phyloP scores from a whole-genome alignment of 1,284 basidiomycete species.

The Hypsizygus ulmarius region DNA sequence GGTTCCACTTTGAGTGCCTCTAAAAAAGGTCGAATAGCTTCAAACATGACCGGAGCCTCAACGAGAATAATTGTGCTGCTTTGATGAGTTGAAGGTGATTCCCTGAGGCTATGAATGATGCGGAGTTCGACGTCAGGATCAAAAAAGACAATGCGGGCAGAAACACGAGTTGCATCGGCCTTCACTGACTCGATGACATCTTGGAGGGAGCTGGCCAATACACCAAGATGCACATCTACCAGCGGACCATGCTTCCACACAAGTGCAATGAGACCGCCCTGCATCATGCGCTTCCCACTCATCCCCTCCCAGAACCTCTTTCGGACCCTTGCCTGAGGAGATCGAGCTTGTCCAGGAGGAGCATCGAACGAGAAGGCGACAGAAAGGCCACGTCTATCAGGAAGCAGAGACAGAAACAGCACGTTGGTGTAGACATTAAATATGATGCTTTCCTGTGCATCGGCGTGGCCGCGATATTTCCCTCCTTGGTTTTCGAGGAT shows the following conservation, averaged over 20 bases:
- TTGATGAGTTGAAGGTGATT: constrained; percentile 8
- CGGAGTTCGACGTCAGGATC: constrained; percentile 46
- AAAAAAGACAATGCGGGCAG: constrained; percentile 50
- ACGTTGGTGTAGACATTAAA: constrained; percentile 59
- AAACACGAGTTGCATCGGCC: constrained; percentile 27
- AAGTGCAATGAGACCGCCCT: constrained; percentile 56
- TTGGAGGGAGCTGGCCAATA: constrained; percentile 36
- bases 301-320: constrained; percentile 51
- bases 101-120: constrained; percentile 38
- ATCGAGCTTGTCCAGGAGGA: constrained; percentile 54
- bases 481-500: constrained; percentile 44
- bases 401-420: constrained; percentile 37
- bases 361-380: constrained; percentile 42
- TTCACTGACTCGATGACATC: constrained; percentile 43
- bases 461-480: constrained; percentile 39
- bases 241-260: constrained; percentile 37
- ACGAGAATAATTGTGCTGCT: constrained; percentile 38
- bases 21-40: constrained; percentile 60
- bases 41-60: constrained; percentile 61
- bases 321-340: constrained; percentile 31
- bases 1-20: constrained; percentile 51
- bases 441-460: constrained; percentile 43
- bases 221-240: constrained; percentile 46
- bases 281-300: constrained; percentile 50
- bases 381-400: constrained; percentile 49